A percentile compares a stretch with the other conserved stretches of the same genome.
These are phyloP conservation scores for Fusarium siculi DNA, from an alignment of 2,329 filamentous ascomycete species.

Conservation along the genomic window DNA sequence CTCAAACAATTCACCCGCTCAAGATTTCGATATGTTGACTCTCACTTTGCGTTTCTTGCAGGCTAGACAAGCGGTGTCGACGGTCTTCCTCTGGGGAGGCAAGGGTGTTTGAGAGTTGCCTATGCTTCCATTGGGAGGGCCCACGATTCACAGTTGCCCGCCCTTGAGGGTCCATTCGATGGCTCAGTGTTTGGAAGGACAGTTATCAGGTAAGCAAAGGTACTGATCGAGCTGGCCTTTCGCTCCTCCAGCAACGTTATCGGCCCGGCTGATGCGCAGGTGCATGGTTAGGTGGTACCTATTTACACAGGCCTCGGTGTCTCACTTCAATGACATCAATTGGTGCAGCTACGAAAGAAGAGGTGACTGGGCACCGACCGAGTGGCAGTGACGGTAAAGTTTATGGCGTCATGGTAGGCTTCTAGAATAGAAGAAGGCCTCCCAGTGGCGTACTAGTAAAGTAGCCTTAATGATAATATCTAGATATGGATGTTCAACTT, in stretches of 20 bases:
- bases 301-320: not conserved
- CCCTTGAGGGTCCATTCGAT: not conserved
- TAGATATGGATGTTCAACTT: not conserved
- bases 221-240: not conserved
- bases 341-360: not conserved
- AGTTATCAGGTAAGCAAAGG: not conserved
- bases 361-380: not conserved
- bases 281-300: not conserved
- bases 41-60: not conserved
- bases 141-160: not conserved
- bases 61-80: not conserved
- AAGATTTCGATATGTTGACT: not conserved
- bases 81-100: not conserved
- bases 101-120: not conserved
- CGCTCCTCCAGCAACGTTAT: not conserved
- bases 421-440: not conserved
- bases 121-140: not conserved
- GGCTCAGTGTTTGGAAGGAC: not conserved
- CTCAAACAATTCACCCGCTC: not conserved
- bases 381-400: not conserved
- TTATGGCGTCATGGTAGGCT: not conserved
- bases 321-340: not conserved
- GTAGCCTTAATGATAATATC: no score
- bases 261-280: not conserved
- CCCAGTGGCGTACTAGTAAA: not conserved